phyloP scores from a whole-genome alignment of 2,329 filamentous ascomycete genomes.

The Apiospora hydei region DNA sequence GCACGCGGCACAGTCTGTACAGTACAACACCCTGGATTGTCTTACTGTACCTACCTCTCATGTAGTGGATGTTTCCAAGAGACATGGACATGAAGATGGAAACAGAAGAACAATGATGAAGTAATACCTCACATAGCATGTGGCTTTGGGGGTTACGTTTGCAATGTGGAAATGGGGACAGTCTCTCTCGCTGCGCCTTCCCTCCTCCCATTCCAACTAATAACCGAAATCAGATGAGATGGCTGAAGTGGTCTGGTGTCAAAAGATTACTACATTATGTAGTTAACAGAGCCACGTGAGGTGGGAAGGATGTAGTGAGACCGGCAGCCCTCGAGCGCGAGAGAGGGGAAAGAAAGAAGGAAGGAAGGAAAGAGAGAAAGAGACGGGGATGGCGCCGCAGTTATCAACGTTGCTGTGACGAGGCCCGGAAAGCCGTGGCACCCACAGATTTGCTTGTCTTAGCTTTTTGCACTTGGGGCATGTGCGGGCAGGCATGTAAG shows the following conservation, averaged over 20 bases:
- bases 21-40: background rate
- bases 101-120: background rate
- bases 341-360: background rate
- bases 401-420: background rate
- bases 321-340: background rate
- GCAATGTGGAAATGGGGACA: background rate
- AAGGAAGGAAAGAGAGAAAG: background rate
- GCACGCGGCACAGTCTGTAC: background rate
- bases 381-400: no score
- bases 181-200: background rate
- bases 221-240: background rate
- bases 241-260: background rate
- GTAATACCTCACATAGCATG: background rate
- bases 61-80: no score
- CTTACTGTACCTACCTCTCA: background rate
- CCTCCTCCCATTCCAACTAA: background rate
- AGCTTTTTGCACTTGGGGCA: no score
- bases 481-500: background rate
- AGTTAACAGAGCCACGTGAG: background rate
- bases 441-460: constrained; percentile 14
- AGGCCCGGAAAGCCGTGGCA: background rate
- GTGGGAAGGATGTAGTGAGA: constrained; percentile 2
- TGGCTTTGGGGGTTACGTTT: constrained; percentile 10
- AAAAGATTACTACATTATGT: background rate
- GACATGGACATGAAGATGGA: background rate